These are phyloP conservation scores for Linum lewisii DNA, from an alignment of 345 rosid genomes.

Conservation along the genomic window DNA sequence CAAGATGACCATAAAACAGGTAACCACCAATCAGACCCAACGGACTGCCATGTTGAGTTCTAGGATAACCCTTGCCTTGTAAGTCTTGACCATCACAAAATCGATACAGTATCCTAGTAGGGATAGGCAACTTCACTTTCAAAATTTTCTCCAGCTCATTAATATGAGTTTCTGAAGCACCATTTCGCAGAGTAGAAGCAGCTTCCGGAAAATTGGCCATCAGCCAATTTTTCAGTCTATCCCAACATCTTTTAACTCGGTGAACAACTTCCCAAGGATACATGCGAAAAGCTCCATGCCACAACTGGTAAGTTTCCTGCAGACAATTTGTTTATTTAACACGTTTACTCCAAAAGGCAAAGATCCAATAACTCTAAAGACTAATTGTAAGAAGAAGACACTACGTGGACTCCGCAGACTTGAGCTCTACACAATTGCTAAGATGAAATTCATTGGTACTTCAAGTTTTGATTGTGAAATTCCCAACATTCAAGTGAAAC, in stretches of 20 bases:
- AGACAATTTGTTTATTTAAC: background rate
- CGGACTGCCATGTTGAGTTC: constrained; percentile 1
- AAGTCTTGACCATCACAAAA: constrained; percentile 71
- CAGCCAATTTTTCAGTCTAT: constrained; percentile 53
- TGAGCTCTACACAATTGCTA: background rate
- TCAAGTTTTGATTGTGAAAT: too few species aligned
- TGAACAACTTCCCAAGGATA: constrained; percentile 78
- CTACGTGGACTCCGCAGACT: background rate
- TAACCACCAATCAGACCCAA: constrained; percentile 85
- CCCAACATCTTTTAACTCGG: constrained; percentile 74
- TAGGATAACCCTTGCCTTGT: background rate
- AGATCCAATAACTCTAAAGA: too few species aligned
- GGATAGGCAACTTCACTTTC: constrained; percentile 58
- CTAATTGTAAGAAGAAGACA: background rate
- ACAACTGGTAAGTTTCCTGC: constrained; percentile 51
- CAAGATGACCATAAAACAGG: constrained; percentile 30
- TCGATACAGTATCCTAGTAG: constrained; percentile 73
- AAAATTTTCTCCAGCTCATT: constrained; percentile 36
- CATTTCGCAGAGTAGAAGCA: constrained; percentile 50
- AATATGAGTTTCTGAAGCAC: constrained; percentile 67
- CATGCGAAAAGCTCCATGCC: constrained; percentile 66
- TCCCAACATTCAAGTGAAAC: background rate
- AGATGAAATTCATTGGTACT: constrained; percentile 4
- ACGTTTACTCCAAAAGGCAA: background rate
- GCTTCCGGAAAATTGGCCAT: constrained; percentile 60